These are phyloP conservation scores for Lachancea lanzarotensis DNA, from an alignment of 805 yeast species.

Conservation along the genomic window DNA sequence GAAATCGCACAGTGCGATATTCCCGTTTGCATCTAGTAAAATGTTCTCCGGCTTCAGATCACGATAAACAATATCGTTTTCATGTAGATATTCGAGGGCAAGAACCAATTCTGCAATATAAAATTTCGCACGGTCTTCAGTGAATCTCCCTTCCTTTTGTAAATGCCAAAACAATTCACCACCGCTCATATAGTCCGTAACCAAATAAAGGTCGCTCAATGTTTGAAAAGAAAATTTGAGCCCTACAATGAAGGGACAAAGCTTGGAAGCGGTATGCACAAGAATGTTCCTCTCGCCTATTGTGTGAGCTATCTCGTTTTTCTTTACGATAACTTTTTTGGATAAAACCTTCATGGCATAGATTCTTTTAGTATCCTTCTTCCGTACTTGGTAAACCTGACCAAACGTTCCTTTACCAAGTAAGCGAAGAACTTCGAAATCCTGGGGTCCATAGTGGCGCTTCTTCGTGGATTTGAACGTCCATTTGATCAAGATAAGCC, in stretches of 20 bases:
- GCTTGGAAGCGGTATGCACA: constrained; percentile 84
- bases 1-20: constrained; percentile 94
- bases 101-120: constrained; percentile 93
- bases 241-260: constrained; percentile 91
- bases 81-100: constrained; percentile 91
- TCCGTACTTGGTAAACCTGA: constrained; percentile 92
- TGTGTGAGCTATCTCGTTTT: constrained; percentile 96
- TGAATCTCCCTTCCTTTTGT: constrained; percentile 91
- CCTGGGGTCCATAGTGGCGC: constrained; percentile 85
- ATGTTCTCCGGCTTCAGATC: constrained; percentile 97
- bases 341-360: constrained; percentile 97
- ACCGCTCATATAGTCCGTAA: constrained; percentile 97
- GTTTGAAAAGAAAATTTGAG: constrained; percentile 95
- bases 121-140: constrained; percentile 91
- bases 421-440: constrained; percentile 84
- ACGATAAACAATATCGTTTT: constrained; percentile 91
- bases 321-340: constrained; percentile 90
- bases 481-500: constrained; percentile 71
- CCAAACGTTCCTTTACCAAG: constrained; percentile 98
- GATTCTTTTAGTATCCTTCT: constrained; percentile 80
- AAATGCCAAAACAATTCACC: constrained; percentile 96
- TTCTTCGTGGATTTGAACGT: constrained; percentile 63
- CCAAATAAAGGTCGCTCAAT: constrained; percentile 82
- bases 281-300: constrained; percentile 94
- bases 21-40: constrained; percentile 91